A percentile compares a stretch with the other conserved stretches of the same genome.
phyloP scores from a whole-genome alignment of 2,329 filamentous ascomycete genomes.

The Leptoxyphium fumago region DNA sequence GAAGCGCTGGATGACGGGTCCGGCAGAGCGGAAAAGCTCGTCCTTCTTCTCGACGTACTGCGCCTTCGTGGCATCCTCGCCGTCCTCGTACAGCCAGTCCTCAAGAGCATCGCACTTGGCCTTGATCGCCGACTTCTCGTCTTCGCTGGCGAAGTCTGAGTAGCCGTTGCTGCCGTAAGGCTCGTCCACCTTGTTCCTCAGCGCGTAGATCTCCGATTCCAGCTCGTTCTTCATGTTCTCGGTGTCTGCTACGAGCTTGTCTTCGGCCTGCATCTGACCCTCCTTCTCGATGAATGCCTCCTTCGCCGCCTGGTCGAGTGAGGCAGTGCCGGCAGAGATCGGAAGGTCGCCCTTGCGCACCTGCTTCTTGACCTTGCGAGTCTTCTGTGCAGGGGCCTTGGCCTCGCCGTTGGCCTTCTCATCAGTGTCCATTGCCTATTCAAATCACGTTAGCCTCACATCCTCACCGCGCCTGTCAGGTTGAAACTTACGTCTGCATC shows the following conservation, averaged over 20 bases:
- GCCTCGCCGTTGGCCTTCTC: conserved; percentile 45
- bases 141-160: conserved; percentile 72
- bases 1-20: conserved; percentile 84
- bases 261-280: conserved; percentile 84
- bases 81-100: conserved; percentile 98
- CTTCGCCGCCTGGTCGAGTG: conserved; percentile 57
- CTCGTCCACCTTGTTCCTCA: conserved; percentile 89
- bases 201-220: conserved; percentile 92
- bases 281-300: conserved; percentile 64
- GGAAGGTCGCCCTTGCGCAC: conserved; percentile 92
- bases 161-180: conserved; percentile 42
- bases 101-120: conserved; percentile 71
- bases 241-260: conserved; percentile 95
- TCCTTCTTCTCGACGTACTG: conserved; percentile 92
- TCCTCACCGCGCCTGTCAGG: conserved; percentile 1
- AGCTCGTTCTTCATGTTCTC: conserved; percentile 99
- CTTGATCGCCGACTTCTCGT: conserved; percentile 79
- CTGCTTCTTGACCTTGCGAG: conserved; percentile 97
- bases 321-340: conserved; percentile 67
- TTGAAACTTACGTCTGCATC: conserved; percentile 56
- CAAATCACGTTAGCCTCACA: conserved; percentile 15
- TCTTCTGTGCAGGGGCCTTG: conserved; percentile 49
- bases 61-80: conserved; percentile 85
- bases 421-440: conserved; percentile 76
- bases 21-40: conserved; percentile 80